These are phyloP conservation scores for Acorus gramineus DNA, from an alignment of 106 monocot species.

Conservation along the genomic window DNA sequence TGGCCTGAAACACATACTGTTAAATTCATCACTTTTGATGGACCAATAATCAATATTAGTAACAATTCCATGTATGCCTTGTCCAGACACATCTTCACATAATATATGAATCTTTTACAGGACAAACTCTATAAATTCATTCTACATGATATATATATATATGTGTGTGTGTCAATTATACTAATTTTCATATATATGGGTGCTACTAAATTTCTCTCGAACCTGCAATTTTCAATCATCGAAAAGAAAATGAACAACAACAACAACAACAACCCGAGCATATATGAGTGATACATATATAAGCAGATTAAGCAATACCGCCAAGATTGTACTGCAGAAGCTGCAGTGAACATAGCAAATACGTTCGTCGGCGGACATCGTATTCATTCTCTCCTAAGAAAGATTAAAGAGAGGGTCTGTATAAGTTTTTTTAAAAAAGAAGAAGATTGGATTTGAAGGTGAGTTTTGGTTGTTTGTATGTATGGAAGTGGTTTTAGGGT, in stretches of 20 bases:
- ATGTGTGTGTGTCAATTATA: too few relatives aligned
- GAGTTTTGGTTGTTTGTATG: slow-evolving; percentile 22
- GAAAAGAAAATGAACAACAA: slow-evolving; percentile 6
- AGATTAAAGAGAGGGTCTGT: background rate
- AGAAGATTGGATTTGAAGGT: background rate
- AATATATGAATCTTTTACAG: too few relatives aligned
- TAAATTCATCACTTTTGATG: too few relatives aligned
- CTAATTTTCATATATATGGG: too few relatives aligned
- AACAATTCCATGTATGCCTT: too few relatives aligned
- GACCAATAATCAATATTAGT: too few relatives aligned
- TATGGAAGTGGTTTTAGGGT: too few relatives aligned
- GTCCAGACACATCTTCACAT: too few relatives aligned
- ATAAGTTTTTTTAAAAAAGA: background rate
- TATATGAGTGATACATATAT: background rate
- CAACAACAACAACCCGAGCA: background rate
- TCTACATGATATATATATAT: too few relatives aligned
- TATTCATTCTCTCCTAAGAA: slow-evolving; percentile 1
- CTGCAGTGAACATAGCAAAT: slow-evolving; percentile 68
- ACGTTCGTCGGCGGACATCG: slow-evolving; percentile 17
- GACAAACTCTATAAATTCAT: too few relatives aligned
- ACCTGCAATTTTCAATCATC: background rate
- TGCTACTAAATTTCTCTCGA: too few relatives aligned
- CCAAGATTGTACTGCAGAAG: slow-evolving; percentile 50
- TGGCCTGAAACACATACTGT: too few relatives aligned
- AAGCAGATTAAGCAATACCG: slow-evolving; percentile 42